phyloP scores from a whole-genome alignment of 1,284 basidiomycete genomes.

The Cystobasidium sp. region DNA sequence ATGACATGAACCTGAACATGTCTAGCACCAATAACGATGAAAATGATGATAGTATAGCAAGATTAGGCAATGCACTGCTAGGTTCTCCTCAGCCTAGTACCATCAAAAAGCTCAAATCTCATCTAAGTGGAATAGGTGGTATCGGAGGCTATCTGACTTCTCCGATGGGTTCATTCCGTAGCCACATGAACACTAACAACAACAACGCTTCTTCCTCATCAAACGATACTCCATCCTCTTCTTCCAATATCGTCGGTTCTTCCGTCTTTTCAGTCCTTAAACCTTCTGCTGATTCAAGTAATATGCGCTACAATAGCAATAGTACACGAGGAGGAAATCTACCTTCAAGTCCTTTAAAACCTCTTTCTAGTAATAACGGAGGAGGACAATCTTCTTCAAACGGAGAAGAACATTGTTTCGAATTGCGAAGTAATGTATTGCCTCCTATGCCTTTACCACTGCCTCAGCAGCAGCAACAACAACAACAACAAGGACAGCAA shows the following conservation, averaged over 20 bases:
- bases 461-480: not conserved
- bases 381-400: not conserved
- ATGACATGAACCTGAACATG: too few relatives aligned
- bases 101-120: slow-evolving; percentile 42
- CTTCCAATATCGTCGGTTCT: too few relatives aligned
- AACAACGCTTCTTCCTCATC: slow-evolving; percentile 6
- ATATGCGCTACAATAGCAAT: too few relatives aligned
- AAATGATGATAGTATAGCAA: not conserved
- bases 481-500: not conserved
- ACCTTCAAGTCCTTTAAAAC: slow-evolving; percentile 22
- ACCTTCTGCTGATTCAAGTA: too few relatives aligned
- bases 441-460: not conserved
- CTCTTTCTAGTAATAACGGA: not conserved
- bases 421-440: not conserved
- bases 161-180: slow-evolving; percentile 27
- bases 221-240: not conserved
- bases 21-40: not conserved
- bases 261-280: too few relatives aligned
- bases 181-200: slow-evolving; percentile 4
- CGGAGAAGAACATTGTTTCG: not conserved
- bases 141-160: slow-evolving; percentile 37
- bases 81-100: slow-evolving; percentile 40
- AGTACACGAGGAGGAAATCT: not conserved
- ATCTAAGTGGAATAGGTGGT: slow-evolving; percentile 40
- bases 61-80: slow-evolving; percentile 1